Evolutionary conservation across 805 yeast genomes (phyloP).

Genomic region (Hanseniaspora singularis): DNA sequence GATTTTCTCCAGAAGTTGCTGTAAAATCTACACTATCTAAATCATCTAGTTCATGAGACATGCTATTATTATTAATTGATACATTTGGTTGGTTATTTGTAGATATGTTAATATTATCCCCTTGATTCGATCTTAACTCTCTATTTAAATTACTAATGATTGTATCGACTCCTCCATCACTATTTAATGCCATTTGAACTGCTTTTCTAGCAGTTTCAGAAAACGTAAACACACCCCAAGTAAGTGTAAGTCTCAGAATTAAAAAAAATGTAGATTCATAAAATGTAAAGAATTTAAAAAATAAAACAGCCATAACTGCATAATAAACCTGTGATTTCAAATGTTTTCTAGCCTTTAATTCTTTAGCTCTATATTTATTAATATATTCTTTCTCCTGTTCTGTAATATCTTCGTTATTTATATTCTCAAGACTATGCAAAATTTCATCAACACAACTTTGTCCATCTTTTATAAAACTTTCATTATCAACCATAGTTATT

Average conservation of each 20-base stretch:
- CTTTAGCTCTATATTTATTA: slow-evolving; percentile 6
- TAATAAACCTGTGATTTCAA: slow-evolving; percentile 2
- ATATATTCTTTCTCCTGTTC: slow-evolving; percentile 10
- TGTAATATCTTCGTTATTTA: neutral
- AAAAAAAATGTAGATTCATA: slow-evolving; percentile 12
- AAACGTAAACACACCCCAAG: slow-evolving; percentile 4
- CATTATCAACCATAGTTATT: too few species aligned
- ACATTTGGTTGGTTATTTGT: neutral
- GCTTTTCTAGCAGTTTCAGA: slow-evolving; percentile 11
- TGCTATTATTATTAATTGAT: neutral
- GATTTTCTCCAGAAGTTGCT: neutral
- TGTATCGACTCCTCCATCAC: neutral
- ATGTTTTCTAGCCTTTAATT: slow-evolving; percentile 7
- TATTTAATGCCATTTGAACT: neutral
- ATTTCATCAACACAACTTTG: neutral
- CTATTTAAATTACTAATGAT: neutral
- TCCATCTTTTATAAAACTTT: neutral
- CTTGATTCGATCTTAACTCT: neutral
- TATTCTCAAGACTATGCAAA: neutral
- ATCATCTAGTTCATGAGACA: neutral
- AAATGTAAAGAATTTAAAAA: slow-evolving; percentile 13
- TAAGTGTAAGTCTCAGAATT: slow-evolving; percentile 4
- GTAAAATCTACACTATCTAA: neutral
- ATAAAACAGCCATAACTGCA: slow-evolving; percentile 1
- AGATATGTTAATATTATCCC: neutral